phyloP scores from a whole-genome alignment of 2,329 filamentous ascomycete genomes.

The Ceratocystis variospora region DNA sequence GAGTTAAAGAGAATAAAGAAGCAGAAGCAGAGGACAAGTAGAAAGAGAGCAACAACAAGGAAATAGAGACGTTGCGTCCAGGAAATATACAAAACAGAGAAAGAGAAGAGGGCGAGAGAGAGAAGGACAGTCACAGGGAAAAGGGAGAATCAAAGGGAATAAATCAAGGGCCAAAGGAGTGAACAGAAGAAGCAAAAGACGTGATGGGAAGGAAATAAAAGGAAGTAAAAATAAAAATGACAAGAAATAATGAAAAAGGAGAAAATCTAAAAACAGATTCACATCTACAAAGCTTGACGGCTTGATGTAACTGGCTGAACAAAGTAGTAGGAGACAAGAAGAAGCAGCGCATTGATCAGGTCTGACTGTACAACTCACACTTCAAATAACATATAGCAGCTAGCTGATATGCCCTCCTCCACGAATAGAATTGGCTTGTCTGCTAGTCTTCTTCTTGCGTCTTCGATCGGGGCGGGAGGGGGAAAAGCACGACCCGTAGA shows the following conservation, averaged over 20 bases:
- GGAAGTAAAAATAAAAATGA: background rate
- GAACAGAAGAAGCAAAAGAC: background rate
- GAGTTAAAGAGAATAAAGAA: background rate
- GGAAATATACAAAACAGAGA: background rate
- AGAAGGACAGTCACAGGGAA: background rate
- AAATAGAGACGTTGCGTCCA: background rate
- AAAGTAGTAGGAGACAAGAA: background rate
- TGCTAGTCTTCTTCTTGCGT: background rate
- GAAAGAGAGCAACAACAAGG: background rate
- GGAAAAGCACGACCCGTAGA: background rate
- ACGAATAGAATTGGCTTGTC: conserved; percentile 2
- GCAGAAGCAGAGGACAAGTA: background rate
- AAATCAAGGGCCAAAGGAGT: background rate
- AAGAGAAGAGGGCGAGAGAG: background rate
- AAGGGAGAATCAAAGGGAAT: background rate
- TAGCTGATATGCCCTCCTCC: conserved; percentile 3
- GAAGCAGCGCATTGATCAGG: background rate
- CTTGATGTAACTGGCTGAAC: background rate
- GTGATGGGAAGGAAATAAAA: background rate
- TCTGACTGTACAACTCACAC: conserved; percentile 5
- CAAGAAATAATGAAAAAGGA: background rate
- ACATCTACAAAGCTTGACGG: conserved; percentile 2
- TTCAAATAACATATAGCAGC: conserved; percentile 6
- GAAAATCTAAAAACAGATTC: conserved; percentile 5
- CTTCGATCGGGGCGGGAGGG: conserved; percentile 2